A percentile compares a stretch with the other conserved stretches of the same genome.
phyloP scores from a whole-genome alignment of 2,329 filamentous ascomycete genomes.

The Calonectria naviculata region DNA sequence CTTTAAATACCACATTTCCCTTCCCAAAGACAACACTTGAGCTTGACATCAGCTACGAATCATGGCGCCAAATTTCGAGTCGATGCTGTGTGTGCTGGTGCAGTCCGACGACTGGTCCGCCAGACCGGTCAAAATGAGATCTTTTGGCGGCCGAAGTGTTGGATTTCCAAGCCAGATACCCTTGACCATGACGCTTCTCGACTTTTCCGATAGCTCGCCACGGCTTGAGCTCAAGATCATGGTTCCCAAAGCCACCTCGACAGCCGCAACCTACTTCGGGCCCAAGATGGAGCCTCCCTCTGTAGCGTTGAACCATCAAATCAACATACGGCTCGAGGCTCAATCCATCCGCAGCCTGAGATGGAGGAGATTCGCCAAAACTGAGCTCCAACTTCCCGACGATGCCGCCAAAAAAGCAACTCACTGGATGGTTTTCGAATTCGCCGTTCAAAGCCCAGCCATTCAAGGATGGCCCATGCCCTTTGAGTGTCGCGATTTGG shows the following conservation, averaged over 20 bases:
- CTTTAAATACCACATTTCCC: no score
- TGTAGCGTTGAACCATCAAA: not conserved
- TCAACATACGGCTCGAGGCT: not conserved
- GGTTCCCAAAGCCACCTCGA: not conserved
- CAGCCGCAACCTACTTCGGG: not conserved
- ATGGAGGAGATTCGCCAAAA: not conserved
- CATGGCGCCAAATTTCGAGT: not conserved
- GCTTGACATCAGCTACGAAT: no score
- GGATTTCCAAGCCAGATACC: not conserved
- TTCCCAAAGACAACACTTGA: no score
- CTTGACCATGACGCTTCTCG: not conserved
- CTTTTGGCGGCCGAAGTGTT: not conserved
- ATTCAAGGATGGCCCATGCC: not conserved
- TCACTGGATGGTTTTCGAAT: not conserved
- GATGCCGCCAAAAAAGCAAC: not conserved
- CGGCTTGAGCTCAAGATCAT: not conserved
- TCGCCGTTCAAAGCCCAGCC: not conserved
- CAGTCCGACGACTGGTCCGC: not conserved
- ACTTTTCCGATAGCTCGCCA: not conserved
- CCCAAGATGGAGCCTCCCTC: not conserved
- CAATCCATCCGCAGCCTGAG: not conserved
- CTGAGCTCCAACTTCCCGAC: not conserved
- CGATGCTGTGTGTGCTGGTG: not conserved
- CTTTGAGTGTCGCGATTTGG: not conserved
- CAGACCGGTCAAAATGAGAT: not conserved